Base-by-base conservation (phyloP, 129 eudicot species). In the Lonicera japonica region DNA sequence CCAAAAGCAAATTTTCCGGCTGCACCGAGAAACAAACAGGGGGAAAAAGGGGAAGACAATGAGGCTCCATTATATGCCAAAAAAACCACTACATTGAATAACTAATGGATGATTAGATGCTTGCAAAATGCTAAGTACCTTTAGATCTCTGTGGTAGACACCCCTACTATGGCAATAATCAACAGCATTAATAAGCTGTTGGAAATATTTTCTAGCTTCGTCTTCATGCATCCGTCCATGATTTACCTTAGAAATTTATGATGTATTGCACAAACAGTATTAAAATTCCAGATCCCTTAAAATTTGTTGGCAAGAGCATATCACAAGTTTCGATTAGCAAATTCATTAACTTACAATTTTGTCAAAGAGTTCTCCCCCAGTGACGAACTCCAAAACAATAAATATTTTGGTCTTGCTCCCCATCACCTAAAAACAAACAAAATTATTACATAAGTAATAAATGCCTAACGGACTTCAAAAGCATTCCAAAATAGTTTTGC, bases 141-240 rank as follows among this genome's bases (percentile, higher is more conserved):
- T 91, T 21, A 91, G 79, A 80, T 91, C 97, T 84, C 97, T 79
- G 70, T 91, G 97, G 71, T 79, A 91, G 19, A 86, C 96, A 34
- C 97, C 97, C 84, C 97, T 77, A 76, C 97, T 91, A 84, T 91
- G 97, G 73, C 97, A 91, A 80, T 91, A 91, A 59, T 91, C 97
- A 65, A 91, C 96, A 61, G 95, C 90, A 80, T 91, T 82, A 55
- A 91, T 87, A 18, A 91, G 97, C 59, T 91, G 97, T 63, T 91
- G 97, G 71, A 91, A 87, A 80, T 91, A 91, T 65, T 81, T 91
- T 76, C 97, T 73, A 13, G 90, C 97, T 73, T 91, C 97, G 61
- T 91, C 94, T 79, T 91, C 97, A 36, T 71, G 83, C 97, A 91
- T 91, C 34, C 97, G 77, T 47, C 97, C 97, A 70, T 87, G 75